Evolutionary conservation across 371 early-diverging fungal species (phyloP).

Genomic region (Mortierella sp.): DNA sequence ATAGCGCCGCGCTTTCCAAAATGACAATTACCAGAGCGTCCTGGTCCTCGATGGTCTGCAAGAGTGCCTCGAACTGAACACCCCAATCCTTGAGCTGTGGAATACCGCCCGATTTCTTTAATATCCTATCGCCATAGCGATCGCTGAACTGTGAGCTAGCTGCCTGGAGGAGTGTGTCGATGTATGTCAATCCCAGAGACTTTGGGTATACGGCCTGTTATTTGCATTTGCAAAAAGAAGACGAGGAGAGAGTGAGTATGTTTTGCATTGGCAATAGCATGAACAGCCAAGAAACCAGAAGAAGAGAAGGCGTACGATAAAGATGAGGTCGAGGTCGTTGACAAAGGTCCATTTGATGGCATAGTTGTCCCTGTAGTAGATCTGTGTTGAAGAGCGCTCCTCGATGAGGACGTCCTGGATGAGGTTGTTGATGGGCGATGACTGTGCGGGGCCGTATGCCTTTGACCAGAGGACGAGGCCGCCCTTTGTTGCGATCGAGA

Average conservation of each 20-base stretch:
- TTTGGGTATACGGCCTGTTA: constrained; percentile 92
- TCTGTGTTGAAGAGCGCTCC: constrained; percentile 75
- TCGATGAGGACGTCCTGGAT: constrained; percentile 86
- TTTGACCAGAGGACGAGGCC: constrained; percentile 90
- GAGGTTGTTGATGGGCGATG: constrained; percentile 79
- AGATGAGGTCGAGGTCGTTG: constrained; percentile 89
- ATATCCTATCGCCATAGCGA: constrained; percentile 43
- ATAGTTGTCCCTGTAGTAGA: constrained; percentile 74
- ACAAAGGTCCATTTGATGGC: constrained; percentile 87
- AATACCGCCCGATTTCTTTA: constrained; percentile 23
- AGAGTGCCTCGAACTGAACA: constrained; percentile 52
- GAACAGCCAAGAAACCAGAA: background rate
- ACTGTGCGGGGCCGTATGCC: constrained; percentile 67
- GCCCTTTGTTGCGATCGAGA: constrained; percentile 84
- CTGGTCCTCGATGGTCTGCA: constrained; percentile 56
- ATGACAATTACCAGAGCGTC: constrained; percentile 28
- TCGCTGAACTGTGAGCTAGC: constrained; percentile 52
- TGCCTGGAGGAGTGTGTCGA: constrained; percentile 86
- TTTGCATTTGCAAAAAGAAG: background rate
- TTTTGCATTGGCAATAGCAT: background rate
- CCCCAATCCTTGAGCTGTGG: constrained; percentile 51
- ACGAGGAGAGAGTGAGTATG: background rate
- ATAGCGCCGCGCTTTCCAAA: background rate
- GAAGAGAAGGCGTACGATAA: constrained; percentile 75
- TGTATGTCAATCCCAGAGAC: constrained; percentile 86